phyloP scores from a whole-genome alignment of 192 early-diverging fungal genomes.

The Coemansia sp. region DNA sequence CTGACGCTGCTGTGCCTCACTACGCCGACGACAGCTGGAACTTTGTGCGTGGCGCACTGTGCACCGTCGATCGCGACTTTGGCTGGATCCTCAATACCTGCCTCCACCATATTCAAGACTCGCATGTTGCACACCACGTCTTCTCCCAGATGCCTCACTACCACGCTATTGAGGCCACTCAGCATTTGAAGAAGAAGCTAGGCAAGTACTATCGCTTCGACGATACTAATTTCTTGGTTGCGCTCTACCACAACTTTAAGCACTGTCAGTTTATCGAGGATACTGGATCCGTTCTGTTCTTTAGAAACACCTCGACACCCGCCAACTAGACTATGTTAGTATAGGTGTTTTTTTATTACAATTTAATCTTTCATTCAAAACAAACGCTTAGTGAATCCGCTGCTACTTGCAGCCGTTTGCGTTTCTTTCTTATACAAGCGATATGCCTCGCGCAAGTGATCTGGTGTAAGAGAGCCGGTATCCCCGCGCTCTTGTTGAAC shows the following conservation, averaged over 20 bases:
- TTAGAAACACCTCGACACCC: conserved; percentile 48
- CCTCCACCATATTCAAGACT: conserved; percentile 82
- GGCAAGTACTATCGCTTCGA: conserved; percentile 83
- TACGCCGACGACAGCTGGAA: conserved; percentile 53
- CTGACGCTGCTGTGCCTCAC: conserved; percentile 85
- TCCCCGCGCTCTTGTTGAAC: conserved; percentile 78
- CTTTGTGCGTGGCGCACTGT: too few relatives aligned
- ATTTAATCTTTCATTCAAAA: conserved; percentile 25
- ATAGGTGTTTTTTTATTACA: conserved; percentile 10
- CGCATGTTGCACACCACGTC: conserved; percentile 94
- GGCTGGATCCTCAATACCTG: conserved; percentile 73
- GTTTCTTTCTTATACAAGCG: conserved; percentile 68
- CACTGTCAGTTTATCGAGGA: conserved; percentile 93
- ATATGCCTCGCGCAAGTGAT: conserved; percentile 85
- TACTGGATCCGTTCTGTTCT: conserved; percentile 79
- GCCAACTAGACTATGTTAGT: conserved; percentile 9
- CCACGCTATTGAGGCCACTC: conserved; percentile 87
- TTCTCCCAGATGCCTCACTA: conserved; percentile 99
- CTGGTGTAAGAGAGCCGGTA: conserved; percentile 74
- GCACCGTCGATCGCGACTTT: too few relatives aligned
- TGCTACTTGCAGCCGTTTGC: conserved; percentile 6
- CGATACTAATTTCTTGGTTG: conserved; percentile 65
- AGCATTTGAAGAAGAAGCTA: conserved; percentile 75
- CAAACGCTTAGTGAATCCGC: conserved; percentile 40
- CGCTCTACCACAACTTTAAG: conserved; percentile 69